Evolutionary conservation across 1,139 yeast species (phyloP), one percentile per base, ranked within the genome.

Genomic region (Blastobotrys persicus): DNA sequence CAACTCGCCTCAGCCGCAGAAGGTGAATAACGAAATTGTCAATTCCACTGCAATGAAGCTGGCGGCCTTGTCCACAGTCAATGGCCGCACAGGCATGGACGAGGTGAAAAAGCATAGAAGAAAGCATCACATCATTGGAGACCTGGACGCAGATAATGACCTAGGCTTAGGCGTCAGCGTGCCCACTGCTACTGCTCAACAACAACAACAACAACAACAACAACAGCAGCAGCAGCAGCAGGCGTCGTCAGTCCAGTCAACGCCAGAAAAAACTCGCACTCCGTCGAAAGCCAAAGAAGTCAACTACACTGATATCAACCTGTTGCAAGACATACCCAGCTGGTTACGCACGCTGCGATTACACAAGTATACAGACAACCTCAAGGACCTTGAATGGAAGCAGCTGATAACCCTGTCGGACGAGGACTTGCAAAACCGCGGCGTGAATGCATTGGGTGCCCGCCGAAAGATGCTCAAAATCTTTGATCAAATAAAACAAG

Each of bases 401-500:
- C 86, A 85, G 46, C 75, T 92, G 71, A 78, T 92, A 50, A 80
- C 79, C 59, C 73, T 87, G 57, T 75, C 75, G 54, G 96, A 91
- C 62, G 77, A 70, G 2, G 79, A 81, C 50, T 75, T 94, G 60
- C 91, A 85, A 59, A 75, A 76, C 3, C 77, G 82, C 53, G 98
- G 99, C 4, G 96, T 92, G 43, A 79, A 82, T 57, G 98, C 98
- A 0, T 76, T 92, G 57, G 98, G 98, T 5, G 98, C 98, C 0
- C 77, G 98, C 57, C 79, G 97, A 53, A 92, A 92, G 68, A 77
- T 92, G 65, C 72, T 92, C 60, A 92, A 94, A 71, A 95, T 96
- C 35, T 92, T 92, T 72, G 88, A 83, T 55, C 84, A 83, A 50
- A 95, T 91, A 43, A 80, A 78, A 60, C 81, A 76, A 31, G 42